These are phyloP conservation scores for Thermochaetoides thermophila DNA, from an alignment of 495 filamentous ascomycete species.

Conservation along the genomic window DNA sequence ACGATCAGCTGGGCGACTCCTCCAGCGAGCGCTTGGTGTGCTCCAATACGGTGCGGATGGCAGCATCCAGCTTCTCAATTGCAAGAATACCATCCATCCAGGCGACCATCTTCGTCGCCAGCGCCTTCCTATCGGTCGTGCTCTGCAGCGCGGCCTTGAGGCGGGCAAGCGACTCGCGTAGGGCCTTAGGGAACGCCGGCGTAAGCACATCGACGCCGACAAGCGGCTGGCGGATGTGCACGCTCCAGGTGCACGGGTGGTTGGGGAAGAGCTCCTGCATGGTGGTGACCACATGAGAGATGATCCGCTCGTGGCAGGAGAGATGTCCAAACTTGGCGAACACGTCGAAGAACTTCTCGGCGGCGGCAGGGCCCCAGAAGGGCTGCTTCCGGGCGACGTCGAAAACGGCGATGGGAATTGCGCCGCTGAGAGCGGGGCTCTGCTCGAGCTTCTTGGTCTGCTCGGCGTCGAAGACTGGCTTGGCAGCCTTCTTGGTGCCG, in stretches of 20 bases:
- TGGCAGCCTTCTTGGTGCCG: constrained; percentile 5
- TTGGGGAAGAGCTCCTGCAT: constrained; percentile 44
- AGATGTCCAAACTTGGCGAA: constrained; percentile 51
- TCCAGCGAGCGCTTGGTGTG: constrained; percentile 32
- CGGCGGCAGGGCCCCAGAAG: constrained; percentile 45
- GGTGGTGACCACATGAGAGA: constrained; percentile 56
- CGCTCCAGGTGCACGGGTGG: constrained; percentile 45
- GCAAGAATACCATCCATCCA: constrained; percentile 46
- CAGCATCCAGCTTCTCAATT: constrained; percentile 46
- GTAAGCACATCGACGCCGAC: constrained; percentile 48
- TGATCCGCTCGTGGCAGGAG: constrained; percentile 50
- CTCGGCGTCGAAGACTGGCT: constrained; percentile 41
- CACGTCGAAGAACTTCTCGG: constrained; percentile 64
- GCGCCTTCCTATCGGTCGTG: constrained; percentile 24
- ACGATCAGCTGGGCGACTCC: constrained; percentile 11
- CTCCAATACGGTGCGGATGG: constrained; percentile 48
- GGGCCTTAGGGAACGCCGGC: constrained; percentile 54
- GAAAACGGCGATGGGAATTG: constrained; percentile 85
- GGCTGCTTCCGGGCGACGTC: constrained; percentile 73
- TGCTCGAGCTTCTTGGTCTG: constrained; percentile 45
- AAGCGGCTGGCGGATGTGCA: constrained; percentile 55
- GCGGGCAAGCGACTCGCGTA: constrained; percentile 47
- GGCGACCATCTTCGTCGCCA: constrained; percentile 40
- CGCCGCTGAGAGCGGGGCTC: constrained; percentile 73
- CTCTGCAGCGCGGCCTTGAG: constrained; percentile 34